Percentiles rank a stretch among this genome's conserved stretches.
These are phyloP conservation scores for Senna tora DNA, from an alignment of 306 rosid genomes.

Conservation along the genomic window DNA sequence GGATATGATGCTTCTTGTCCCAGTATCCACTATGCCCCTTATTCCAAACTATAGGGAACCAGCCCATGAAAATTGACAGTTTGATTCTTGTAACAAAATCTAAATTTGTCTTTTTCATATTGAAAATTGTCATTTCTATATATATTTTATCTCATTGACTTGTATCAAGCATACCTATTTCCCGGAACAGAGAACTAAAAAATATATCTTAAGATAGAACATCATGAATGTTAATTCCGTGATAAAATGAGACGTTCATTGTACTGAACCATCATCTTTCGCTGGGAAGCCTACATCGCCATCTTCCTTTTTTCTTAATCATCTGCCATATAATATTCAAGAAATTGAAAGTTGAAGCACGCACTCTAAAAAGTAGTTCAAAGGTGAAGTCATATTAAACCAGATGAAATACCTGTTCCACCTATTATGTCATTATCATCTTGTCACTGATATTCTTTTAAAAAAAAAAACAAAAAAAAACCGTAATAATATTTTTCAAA, in stretches of 20 bases:
- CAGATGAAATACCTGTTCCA: slow-evolving; percentile 30
- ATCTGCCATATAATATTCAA: slow-evolving; percentile 14
- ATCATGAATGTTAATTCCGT: slow-evolving; percentile 14
- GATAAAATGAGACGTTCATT: slow-evolving; percentile 21
- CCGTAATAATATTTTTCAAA: slow-evolving; percentile 27
- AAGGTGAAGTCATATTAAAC: slow-evolving; percentile 42
- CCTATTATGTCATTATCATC: slow-evolving; percentile 42
- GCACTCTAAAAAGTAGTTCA: slow-evolving; percentile 38
- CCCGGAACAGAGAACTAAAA: background rate
- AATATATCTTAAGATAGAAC: background rate
- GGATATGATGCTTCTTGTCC: background rate
- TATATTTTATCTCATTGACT: background rate
- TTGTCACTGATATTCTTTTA: too few relatives aligned
- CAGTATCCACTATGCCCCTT: background rate
- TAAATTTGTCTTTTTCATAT: background rate
- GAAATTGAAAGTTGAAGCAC: slow-evolving; percentile 34
- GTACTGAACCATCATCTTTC: slow-evolving; percentile 18
- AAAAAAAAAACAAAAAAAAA: too few relatives aligned
- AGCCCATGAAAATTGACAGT: background rate
- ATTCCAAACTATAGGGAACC: background rate
- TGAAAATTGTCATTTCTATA: background rate
- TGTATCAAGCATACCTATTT: background rate
- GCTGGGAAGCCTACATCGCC: slow-evolving; percentile 1
- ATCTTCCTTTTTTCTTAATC: background rate
- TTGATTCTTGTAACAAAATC: background rate